These are phyloP conservation scores for Lecanicillium sp. DNA, from an alignment of 2,329 filamentous ascomycete genomes.

Conservation along the genomic window DNA sequence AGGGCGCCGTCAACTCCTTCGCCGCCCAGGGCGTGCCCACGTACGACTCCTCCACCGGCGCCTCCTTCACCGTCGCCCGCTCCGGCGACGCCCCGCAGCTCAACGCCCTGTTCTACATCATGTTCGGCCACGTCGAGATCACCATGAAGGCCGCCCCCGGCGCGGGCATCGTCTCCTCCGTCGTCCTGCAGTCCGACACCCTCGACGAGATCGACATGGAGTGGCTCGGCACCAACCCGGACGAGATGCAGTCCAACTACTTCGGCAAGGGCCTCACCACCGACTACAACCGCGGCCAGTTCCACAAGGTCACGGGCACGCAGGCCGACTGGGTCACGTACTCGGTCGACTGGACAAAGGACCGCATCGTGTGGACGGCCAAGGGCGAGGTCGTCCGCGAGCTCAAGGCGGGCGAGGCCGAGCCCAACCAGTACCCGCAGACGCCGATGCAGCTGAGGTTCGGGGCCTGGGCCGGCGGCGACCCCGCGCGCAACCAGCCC, in stretches of 20 bases:
- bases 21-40: conserved; percentile 61
- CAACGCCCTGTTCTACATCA: conserved; percentile 92
- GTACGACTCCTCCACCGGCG: conserved; percentile 67
- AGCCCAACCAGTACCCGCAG: conserved; percentile 77
- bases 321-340: conserved; percentile 79
- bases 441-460: conserved; percentile 93
- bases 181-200: conserved; percentile 84
- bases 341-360: conserved; percentile 82
- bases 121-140: conserved; percentile 91
- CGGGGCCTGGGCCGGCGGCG: conserved; percentile 87
- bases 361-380: conserved; percentile 82
- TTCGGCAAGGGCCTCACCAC: conserved; percentile 88
- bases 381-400: conserved; percentile 72
- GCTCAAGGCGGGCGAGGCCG: conserved; percentile 62
- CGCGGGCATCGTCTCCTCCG: conserved; percentile 84
- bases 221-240: conserved; percentile 75
- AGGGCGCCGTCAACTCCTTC: conserved; percentile 74
- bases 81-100: conserved; percentile 82
- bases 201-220: conserved; percentile 97
- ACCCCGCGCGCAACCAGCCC: conserved; percentile 61
- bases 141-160: conserved; percentile 82
- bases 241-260: conserved; percentile 91
- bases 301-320: conserved; percentile 62
- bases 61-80: conserved; percentile 69
- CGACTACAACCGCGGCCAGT: conserved; percentile 81